Percentiles rank a stretch among this genome's conserved stretches.
phyloP scores from a whole-genome alignment of 2,329 filamentous ascomycete genomes.

The Coccinonectria pachysandricola region DNA sequence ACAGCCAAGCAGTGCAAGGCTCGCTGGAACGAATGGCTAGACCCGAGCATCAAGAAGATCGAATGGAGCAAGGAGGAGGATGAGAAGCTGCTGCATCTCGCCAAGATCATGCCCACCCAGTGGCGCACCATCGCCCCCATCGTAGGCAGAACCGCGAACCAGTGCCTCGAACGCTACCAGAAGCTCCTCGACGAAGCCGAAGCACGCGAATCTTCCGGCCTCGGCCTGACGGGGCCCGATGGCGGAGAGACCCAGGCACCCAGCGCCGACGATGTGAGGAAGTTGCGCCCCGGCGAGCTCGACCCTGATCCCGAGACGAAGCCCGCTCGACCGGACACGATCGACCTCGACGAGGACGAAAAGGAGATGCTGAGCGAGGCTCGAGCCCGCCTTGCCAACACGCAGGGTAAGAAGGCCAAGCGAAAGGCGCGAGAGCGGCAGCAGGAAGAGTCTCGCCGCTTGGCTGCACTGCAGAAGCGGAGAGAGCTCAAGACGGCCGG shows the following conservation, averaged over 20 bases:
- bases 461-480: constrained; percentile 88
- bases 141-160: constrained; percentile 90
- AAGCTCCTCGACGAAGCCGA: constrained; percentile 94
- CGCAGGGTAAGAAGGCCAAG: constrained; percentile 98
- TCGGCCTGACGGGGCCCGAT: constrained; percentile 75
- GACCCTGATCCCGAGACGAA: constrained; percentile 97
- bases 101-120: constrained; percentile 97
- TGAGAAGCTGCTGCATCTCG: constrained; percentile 90
- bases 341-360: constrained; percentile 97
- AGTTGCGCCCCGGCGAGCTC: constrained; percentile 80
- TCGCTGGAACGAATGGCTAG: constrained; percentile 96
- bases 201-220: constrained; percentile 70
- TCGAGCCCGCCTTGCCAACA: constrained; percentile 90
- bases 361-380: constrained; percentile 99
- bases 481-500: constrained; percentile 94
- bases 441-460: constrained; percentile 81
- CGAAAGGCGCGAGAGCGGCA: constrained; percentile 92
- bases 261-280: constrained; percentile 83
- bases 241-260: constrained; percentile 82
- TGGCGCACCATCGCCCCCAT: constrained; percentile 98
- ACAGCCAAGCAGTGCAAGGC: constrained; percentile 99
- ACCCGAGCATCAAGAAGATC: constrained; percentile 95
- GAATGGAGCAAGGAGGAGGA: constrained; percentile 99
- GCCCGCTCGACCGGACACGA: constrained; percentile 88
- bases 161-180: constrained; percentile 94